Conservation (phyloP, 192 early-diverging fungal genomes). For the Coemansia reversa region DNA sequence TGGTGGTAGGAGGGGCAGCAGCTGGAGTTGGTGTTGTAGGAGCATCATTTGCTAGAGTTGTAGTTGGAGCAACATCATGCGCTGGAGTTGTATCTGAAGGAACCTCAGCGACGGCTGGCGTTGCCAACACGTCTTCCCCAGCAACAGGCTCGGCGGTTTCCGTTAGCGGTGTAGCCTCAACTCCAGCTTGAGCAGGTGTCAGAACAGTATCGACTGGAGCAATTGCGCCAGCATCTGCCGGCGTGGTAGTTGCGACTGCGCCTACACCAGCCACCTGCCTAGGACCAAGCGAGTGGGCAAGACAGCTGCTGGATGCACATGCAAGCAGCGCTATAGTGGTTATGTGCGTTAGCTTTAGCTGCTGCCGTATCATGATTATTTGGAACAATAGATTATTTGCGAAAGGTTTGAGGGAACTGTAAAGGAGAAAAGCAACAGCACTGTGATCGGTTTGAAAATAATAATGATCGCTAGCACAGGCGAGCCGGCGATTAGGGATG, state of each 20-base stretch:
- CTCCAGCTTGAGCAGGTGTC: not conserved
- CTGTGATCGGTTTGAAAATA: too few species aligned
- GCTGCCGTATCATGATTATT: constrained; percentile 4
- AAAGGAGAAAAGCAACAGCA: not conserved
- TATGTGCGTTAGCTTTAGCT: not conserved
- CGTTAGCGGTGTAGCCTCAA: not conserved
- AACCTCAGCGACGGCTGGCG: not conserved
- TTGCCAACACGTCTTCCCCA: not conserved
- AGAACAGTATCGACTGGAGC: constrained; percentile 4
- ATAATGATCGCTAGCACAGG: not conserved
- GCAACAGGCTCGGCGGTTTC: constrained; percentile 2
- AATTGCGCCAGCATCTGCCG: constrained; percentile 3
- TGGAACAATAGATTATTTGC: not conserved
- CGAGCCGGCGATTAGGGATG: not conserved
- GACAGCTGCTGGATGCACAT: constrained; percentile 4
- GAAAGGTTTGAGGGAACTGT: not conserved
- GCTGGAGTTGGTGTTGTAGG: constrained; percentile 5
- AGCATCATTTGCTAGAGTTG: not conserved
- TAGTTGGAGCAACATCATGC: not conserved
- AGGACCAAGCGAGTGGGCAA: not conserved
- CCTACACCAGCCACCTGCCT: constrained; percentile 3
- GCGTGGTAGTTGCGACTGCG: not conserved
- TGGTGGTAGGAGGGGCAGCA: constrained; percentile 2
- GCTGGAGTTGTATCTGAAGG: constrained; percentile 6
- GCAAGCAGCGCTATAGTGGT: constrained; percentile 3